Base-by-base conservation (phyloP, 2,329 filamentous ascomycete genomes). In the Rutstroemia sp. region DNA sequence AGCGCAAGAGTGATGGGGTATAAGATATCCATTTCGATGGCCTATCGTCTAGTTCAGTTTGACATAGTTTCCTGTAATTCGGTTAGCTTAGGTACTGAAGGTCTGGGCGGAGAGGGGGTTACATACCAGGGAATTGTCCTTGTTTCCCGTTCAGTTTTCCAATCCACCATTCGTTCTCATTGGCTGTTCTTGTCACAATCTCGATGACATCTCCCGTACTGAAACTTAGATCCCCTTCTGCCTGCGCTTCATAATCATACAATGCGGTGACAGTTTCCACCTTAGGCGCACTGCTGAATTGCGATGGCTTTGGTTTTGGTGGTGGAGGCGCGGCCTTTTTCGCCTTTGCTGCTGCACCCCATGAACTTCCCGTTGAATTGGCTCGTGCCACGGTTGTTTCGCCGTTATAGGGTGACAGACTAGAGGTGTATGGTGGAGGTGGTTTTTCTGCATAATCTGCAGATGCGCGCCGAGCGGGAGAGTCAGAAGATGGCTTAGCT, bases 141-240 rank as follows among this genome's bases (percentile, higher is more conserved):
- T 88, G 77, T 73, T 86, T 87, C 49, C 88, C 90, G 58, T 87
- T 78, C 54, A 95, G 69, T 69, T 83, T 88, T 39, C 94, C 94
- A 8, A 80, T 86, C 94, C 94, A 99, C 94, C 94, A 99, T 72
- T 99, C 94, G 65, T 99, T 97, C 51, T 89, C 86, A 67, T 96
- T 96, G 60, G 81, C 78, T n/a, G 90, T 95, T 63, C 89, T 81
- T 58, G 79, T 80, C 2, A 94, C 71, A 64, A 99, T 92, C 71
- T 97, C 92, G 67, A 99, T 97, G 4, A 87, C 75, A 60, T 99
- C 94, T 5, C 92, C 92, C 0, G 89, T 84, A 17, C 80, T 81
- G 74, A 99, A 99, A 66, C 89, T 95, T 60, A 99, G 75, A 69
- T 99, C 94, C 3, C 92, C 92, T 61, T 95, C 91, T 1, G 92